These are phyloP conservation scores for Xylariales sp. DNA, from an alignment of 2,329 filamentous ascomycete genomes.

Conservation along the genomic window DNA sequence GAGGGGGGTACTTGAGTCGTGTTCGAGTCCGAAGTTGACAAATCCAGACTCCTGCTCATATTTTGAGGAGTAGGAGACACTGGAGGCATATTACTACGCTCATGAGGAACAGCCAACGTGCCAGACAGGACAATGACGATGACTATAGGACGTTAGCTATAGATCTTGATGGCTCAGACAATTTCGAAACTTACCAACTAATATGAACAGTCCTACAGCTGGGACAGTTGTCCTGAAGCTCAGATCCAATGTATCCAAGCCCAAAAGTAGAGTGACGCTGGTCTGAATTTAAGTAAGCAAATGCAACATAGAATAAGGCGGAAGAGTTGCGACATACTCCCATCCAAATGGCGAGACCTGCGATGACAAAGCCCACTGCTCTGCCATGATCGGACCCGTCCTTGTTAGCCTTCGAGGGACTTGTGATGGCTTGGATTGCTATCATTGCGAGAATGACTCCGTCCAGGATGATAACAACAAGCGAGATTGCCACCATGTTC, in stretches of 20 bases:
- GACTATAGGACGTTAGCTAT: slow-evolving; percentile 22
- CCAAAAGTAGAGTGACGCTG: slow-evolving; percentile 48
- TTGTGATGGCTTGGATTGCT: slow-evolving; percentile 31
- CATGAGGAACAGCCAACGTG: slow-evolving; percentile 24
- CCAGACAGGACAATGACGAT: slow-evolving; percentile 35
- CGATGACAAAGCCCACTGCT: slow-evolving; percentile 34
- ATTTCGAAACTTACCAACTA: slow-evolving; percentile 39
- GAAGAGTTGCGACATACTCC: slow-evolving; percentile 39
- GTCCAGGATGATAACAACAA: slow-evolving; percentile 41
- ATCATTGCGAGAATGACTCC: slow-evolving; percentile 38
- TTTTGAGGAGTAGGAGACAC: slow-evolving; percentile 35
- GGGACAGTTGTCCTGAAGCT: slow-evolving; percentile 45
- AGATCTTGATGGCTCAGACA: background rate
- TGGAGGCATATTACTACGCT: slow-evolving; percentile 24
- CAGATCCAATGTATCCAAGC: slow-evolving; percentile 36
- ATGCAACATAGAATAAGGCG: slow-evolving; percentile 7
- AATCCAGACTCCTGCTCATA: slow-evolving; percentile 29
- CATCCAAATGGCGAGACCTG: slow-evolving; percentile 48
- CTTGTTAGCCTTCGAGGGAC: slow-evolving; percentile 28
- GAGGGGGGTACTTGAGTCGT: slow-evolving; percentile 38
- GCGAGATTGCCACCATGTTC: slow-evolving; percentile 37
- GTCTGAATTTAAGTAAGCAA: slow-evolving; percentile 28
- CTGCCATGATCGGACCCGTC: slow-evolving; percentile 29
- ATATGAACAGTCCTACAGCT: slow-evolving; percentile 41
- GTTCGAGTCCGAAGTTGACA: slow-evolving; percentile 36